Conservation (phyloP, 2,329 filamentous ascomycete species). For the Neobulgaria alba region DNA sequence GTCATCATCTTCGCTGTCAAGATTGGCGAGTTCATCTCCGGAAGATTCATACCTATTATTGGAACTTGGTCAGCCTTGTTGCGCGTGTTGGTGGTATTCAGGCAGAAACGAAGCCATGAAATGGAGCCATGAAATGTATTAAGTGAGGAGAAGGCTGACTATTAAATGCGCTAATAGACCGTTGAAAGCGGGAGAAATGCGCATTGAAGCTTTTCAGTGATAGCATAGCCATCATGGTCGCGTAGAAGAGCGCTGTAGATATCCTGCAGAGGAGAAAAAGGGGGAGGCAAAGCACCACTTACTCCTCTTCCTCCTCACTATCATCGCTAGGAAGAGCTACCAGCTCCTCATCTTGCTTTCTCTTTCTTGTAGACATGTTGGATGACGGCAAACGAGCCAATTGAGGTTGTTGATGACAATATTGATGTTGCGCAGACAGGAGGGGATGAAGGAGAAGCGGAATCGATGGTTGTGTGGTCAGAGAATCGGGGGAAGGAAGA, state of each 20-base stretch:
- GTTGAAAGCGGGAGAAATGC: too few relatives aligned
- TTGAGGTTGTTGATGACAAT: background rate
- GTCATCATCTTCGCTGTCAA: background rate
- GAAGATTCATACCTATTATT: background rate
- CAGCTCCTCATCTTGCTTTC: conserved; percentile 14
- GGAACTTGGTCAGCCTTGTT: background rate
- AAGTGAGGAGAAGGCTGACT: too few relatives aligned
- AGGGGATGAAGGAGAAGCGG: background rate
- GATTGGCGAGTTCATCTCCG: background rate
- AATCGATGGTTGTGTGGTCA: background rate
- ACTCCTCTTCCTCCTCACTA: conserved; percentile 14
- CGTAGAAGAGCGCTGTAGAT: too few relatives aligned
- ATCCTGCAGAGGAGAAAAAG: background rate
- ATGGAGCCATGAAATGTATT: too few relatives aligned
- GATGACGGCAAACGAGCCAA: background rate
- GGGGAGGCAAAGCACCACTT: background rate
- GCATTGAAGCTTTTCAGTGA: background rate
- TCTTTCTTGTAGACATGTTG: conserved; percentile 14
- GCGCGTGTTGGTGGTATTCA: background rate
- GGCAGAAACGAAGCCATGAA: too few relatives aligned
- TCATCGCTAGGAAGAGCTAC: conserved; percentile 11
- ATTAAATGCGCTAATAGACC: too few relatives aligned
- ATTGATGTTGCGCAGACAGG: background rate
- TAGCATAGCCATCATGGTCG: too few relatives aligned
- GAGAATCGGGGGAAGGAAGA: background rate